A percentile compares a stretch with the other conserved stretches of the same genome.
Conservation (phyloP, 1,284 basidiomycete genomes). For the Apiotrichum brassicae region DNA sequence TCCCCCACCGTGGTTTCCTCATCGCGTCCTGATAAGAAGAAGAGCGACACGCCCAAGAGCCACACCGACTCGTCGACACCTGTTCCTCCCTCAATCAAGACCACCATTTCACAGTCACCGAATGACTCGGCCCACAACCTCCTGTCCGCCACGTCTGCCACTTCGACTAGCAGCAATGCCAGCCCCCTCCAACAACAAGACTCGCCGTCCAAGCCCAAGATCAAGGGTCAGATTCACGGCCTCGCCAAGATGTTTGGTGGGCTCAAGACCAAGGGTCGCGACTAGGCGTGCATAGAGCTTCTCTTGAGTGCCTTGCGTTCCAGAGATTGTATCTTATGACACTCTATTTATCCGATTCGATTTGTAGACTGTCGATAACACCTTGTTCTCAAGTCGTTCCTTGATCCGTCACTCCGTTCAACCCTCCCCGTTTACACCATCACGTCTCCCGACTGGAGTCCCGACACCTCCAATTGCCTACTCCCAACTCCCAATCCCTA, state of each 20-base stretch:
- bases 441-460: too few relatives aligned
- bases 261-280: conserved; percentile 42
- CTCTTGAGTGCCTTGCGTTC: background rate
- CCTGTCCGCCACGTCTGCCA: background rate
- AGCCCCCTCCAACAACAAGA: background rate
- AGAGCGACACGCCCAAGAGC: background rate
- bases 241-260: conserved; percentile 46
- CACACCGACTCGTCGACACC: too few relatives aligned
- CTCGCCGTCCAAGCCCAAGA: conserved; percentile 39
- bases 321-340: background rate
- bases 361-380: too few relatives aligned
- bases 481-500: too few relatives aligned
- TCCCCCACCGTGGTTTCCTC: background rate
- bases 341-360: background rate
- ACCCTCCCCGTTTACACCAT: too few relatives aligned
- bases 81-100: background rate
- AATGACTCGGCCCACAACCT: background rate
- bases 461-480: too few relatives aligned
- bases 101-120: background rate
- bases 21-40: background rate
- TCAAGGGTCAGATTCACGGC: conserved; percentile 43
- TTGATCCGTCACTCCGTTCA: too few relatives aligned
- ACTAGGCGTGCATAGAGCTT: conserved; percentile 13
- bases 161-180: background rate
- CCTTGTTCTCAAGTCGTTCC: too few relatives aligned